Base-by-base conservation (phyloP, 768 basidiomycete genomes). In the Sarcodon sp. region DNA sequence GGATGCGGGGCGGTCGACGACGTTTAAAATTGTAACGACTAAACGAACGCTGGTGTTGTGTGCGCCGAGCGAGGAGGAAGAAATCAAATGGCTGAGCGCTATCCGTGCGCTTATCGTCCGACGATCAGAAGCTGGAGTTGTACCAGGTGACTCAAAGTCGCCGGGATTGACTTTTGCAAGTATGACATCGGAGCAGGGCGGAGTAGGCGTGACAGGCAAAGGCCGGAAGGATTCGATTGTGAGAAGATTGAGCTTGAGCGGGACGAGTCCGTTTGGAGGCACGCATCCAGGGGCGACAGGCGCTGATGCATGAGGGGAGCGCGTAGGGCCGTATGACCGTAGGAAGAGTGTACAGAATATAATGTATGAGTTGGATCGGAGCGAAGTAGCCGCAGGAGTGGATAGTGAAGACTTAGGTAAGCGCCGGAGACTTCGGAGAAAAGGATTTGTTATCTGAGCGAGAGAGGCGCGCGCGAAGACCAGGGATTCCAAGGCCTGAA, bases 61-160 rank as follows among this genome's bases (percentile, higher is more conserved):
- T 57, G 96, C 96, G 6, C 94, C 96, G 12, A 83, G 76, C 50
- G 96, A 99, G 63, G 96, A 97, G 57, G 94, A 98, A 56, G 96
- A 98, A 67, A 93, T 98, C 63, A 88, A 86, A 64, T 99, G 96
- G 96, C 70, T 99, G 43, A 91, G 92, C 45, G 91, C 94, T 8
- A 79, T 98, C 35, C 82, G 91, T 45, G 91, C 91, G 51, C 72
- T 99, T 59, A 84, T 98, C 53, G 84, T 85, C 15, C 71, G 87
- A 47, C 69, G 88, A 55, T 59, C 64, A 43, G 63, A 60, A 36
- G 60, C 57, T 47, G 61, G 61, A 33, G 61, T 62, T 36, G 60
- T 63, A 44, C 59, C 63, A 27, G 62, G 62, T 36, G 61, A 60
- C 15, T 49, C 56, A 35, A 55, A 50, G 44, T 27, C 21, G 21